Percentiles rank a stretch among this genome's conserved stretches.
Evolutionary conservation across 345 rosid species (phyloP).

Genomic region (Alliaria petiolata): DNA sequence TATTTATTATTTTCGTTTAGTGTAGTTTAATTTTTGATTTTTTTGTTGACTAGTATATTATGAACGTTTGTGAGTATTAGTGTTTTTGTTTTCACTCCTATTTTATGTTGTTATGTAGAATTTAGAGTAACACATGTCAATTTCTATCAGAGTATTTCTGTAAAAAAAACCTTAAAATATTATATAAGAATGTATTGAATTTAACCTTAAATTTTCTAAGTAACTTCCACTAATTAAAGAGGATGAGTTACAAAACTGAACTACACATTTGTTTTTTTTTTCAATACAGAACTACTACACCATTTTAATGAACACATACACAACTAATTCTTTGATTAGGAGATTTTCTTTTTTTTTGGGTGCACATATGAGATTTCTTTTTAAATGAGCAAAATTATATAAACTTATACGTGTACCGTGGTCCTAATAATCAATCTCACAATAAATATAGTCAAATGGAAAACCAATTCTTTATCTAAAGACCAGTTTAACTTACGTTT

Average conservation of each 20-base stretch:
- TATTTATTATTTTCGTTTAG: no score
- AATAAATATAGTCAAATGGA: constrained; percentile 12
- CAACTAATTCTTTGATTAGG: background rate
- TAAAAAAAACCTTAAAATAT: no score
- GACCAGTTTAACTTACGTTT: background rate
- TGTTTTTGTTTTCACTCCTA: no score
- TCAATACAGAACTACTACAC: background rate
- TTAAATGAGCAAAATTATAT: background rate
- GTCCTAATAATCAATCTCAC: background rate
- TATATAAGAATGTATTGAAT: no score
- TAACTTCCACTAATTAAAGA: constrained; percentile 2
- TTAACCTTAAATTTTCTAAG: background rate
- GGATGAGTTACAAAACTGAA: constrained; percentile 19
- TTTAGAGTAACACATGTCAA: no score
- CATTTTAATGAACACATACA: background rate
- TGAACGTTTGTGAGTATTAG: no score
- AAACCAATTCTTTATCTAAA: background rate
- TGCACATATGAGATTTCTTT: background rate
- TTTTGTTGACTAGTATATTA: no score
- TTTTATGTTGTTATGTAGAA: no score
- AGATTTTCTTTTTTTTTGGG: no score
- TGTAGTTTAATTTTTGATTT: no score
- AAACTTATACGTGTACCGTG: background rate
- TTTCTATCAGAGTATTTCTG: no score
- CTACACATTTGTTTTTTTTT: background rate